Conservation (phyloP, 768 basidiomycete species). For the Lepiota venenata region DNA sequence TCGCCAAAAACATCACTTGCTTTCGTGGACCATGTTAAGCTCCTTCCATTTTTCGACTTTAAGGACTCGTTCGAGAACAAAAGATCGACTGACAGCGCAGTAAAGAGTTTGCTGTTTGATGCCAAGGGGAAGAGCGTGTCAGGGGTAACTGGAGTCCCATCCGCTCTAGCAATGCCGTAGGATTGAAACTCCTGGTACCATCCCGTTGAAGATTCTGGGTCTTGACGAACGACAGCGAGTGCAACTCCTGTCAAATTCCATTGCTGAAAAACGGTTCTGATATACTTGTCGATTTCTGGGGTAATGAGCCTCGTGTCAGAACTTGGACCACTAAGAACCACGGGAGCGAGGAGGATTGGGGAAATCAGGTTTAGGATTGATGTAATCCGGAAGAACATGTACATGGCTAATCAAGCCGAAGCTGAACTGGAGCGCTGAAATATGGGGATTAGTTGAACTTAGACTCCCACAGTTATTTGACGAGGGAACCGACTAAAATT, state of each 20-base stretch:
- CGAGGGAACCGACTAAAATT: too few relatives aligned
- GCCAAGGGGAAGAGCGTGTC: slow-evolving; percentile 40
- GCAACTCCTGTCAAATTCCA: slow-evolving; percentile 36
- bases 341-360: too few relatives aligned
- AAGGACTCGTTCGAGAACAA: slow-evolving; percentile 33
- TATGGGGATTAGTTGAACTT: too few relatives aligned
- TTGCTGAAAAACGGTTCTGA: slow-evolving; percentile 22
- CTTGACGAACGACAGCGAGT: slow-evolving; percentile 34
- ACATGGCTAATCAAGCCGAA: too few relatives aligned
- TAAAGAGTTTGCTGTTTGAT: slow-evolving; percentile 38
- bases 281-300: slow-evolving; percentile 18
- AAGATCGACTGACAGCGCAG: slow-evolving; percentile 33
- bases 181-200: slow-evolving; percentile 35
- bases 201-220: slow-evolving; percentile 22
- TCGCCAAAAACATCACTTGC: slow-evolving; percentile 29
- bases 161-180: slow-evolving; percentile 31
- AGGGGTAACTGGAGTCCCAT: slow-evolving; percentile 32
- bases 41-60: slow-evolving; percentile 20
- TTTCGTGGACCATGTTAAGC: slow-evolving; percentile 35
- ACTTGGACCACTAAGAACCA: too few relatives aligned
- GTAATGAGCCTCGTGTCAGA: slow-evolving; percentile 16
- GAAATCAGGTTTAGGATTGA: too few relatives aligned
- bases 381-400: too few relatives aligned
- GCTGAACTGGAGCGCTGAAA: too few relatives aligned
- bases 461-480: too few relatives aligned